Evolutionary conservation across 371 early-diverging fungal genomes (phyloP).

Genomic region (Fennellomyces sp.): DNA sequence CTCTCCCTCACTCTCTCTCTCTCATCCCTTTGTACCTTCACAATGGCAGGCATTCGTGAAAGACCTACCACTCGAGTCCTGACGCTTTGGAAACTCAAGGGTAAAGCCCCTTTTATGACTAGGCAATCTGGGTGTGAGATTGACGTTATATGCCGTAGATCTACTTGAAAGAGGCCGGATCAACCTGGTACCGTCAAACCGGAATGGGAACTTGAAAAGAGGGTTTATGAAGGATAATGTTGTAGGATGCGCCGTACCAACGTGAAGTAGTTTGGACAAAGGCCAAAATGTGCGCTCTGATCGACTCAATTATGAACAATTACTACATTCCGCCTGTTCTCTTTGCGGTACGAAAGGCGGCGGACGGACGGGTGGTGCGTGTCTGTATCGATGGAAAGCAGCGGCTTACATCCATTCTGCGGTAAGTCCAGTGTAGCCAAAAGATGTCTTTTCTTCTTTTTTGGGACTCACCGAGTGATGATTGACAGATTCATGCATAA

Average conservation of each 20-base stretch:
- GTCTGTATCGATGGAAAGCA: constrained; percentile 47
- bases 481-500: constrained; percentile 40
- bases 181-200: neutral
- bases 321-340: constrained; percentile 42
- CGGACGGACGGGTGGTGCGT: constrained; percentile 8
- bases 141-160: neutral
- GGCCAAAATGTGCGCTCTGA: constrained; percentile 32
- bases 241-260: constrained; percentile 43
- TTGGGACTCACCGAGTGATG: neutral
- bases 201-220: neutral
- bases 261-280: constrained; percentile 36
- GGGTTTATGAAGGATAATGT: neutral
- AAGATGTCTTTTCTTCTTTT: neutral
- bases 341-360: constrained; percentile 19
- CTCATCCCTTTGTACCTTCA: too few relatives aligned
- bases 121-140: neutral
- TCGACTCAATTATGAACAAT: constrained; percentile 39
- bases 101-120: too few relatives aligned
- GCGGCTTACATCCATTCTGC: constrained; percentile 30
- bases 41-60: neutral
- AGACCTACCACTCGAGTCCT: neutral
- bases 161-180: neutral
- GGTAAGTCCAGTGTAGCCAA: constrained; percentile 9
- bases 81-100: neutral
- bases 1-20: neutral